Evolutionary conservation across 2,329 filamentous ascomycete species (phyloP).

Genomic region (Scedosporium dehoogii): DNA sequence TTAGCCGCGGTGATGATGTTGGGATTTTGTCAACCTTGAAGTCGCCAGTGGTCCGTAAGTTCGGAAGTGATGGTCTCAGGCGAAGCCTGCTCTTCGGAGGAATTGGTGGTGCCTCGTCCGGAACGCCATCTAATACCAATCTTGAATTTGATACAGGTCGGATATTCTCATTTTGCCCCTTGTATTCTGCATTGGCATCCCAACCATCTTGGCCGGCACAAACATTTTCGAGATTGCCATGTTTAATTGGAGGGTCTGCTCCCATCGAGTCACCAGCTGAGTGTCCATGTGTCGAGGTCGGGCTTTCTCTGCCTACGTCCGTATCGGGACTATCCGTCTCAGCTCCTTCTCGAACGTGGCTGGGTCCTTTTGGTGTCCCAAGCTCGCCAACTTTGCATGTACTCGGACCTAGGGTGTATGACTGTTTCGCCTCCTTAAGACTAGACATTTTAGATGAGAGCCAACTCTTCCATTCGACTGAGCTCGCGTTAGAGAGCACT

Average conservation of each 20-base stretch:
- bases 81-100: conserved; percentile 13
- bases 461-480: conserved; percentile 45
- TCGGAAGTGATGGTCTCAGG: conserved; percentile 17
- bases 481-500: conserved; percentile 32
- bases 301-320: conserved; percentile 1
- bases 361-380: conserved; percentile 9
- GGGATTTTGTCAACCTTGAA: conserved; percentile 10
- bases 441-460: conserved; percentile 41
- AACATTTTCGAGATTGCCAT: too few relatives aligned
- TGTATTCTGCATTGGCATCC: not conserved
- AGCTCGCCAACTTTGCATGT: conserved; percentile 7
- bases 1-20: not conserved
- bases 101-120: conserved; percentile 4
- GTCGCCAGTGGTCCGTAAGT: conserved; percentile 5
- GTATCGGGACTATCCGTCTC: conserved; percentile 31
- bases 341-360: conserved; percentile 39
- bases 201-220: too few relatives aligned
- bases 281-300: too few relatives aligned
- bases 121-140: not conserved
- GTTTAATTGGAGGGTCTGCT: too few relatives aligned
- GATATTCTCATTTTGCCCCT: conserved; percentile 6
- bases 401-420: conserved; percentile 4
- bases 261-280: too few relatives aligned
- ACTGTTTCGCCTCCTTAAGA: conserved; percentile 22
- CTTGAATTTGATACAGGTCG: not conserved